phyloP scores from a whole-genome alignment of 371 early-diverging fungal species.

The Dichotomocladium elegans region DNA sequence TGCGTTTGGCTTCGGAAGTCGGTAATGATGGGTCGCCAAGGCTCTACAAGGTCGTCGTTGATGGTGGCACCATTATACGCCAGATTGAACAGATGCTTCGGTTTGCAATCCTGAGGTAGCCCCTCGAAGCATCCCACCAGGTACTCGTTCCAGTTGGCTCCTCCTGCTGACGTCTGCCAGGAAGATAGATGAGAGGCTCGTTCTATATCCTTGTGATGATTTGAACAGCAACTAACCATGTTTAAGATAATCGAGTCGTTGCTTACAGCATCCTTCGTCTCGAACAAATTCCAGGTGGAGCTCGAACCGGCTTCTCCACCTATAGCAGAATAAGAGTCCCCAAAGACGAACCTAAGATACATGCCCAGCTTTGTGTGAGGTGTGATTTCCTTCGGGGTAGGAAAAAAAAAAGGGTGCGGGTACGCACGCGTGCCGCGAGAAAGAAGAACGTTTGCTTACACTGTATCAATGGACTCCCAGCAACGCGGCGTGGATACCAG shows the following conservation, averaged over 20 bases:
- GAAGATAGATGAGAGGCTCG: too few species aligned
- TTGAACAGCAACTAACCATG: neutral
- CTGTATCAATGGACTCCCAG: too few species aligned
- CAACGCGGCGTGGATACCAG: too few species aligned
- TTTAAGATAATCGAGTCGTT: neutral
- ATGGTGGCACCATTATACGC: constrained; percentile 7
- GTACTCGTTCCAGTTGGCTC: constrained; percentile 4
- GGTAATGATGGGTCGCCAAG: neutral
- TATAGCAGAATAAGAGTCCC: neutral
- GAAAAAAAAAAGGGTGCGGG: neutral
- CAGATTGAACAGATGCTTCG: neutral
- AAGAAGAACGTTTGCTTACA: too few species aligned
- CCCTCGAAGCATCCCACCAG: constrained; percentile 1
- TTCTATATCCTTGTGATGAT: neutral
- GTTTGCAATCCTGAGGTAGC: neutral
- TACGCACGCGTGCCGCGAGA: too few species aligned
- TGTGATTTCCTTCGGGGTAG: neutral
- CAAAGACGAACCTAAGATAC: constrained; percentile 6
- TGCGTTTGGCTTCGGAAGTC: neutral
- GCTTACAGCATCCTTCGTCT: neutral
- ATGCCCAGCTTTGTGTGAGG: too few species aligned
- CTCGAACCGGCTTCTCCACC: neutral
- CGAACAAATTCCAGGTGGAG: neutral
- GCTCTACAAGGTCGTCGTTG: neutral
- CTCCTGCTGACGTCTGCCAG: neutral